Evolutionary conservation across 2,329 filamentous ascomycete genomes (phyloP), one percentile per base, ranked within the genome.

Genomic region (Venturia pyrina): DNA sequence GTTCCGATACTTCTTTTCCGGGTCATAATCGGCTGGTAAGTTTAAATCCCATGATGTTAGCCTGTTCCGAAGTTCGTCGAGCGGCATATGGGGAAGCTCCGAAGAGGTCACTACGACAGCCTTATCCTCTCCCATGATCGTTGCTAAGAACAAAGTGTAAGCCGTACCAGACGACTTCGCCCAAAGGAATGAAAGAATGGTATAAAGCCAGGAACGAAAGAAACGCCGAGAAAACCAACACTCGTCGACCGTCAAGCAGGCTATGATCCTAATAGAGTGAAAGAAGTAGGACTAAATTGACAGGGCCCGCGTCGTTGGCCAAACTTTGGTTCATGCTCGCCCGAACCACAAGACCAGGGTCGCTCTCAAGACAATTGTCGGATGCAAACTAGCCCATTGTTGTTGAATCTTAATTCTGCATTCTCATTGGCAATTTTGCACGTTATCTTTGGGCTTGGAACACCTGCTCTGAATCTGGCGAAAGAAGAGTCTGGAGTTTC

Each of bases 31-130:
- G 10, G 50, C 56, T 19, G 66, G 66, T 40, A 67, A 48, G 32
- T 67, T 67, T 13, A 66, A 57, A 59, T 67, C 66, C 64, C 66
- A 67, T 60, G 66, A 66, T 17, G 43, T 57, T 24, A 59, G 40
- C 24, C 65, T 21, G 11, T 65, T 64, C 17, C 50, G 28, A 40
- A 66, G 15, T 21, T 66, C 62, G 28, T 66, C 59, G 13, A 53
- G 32, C 10, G 50, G 63, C 24, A 50, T 43, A 8, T 65, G 44
- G 8, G 34, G n/a, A n/a, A 61, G 44, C 40, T 65, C 50, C 34
- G 53, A 57, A 0, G 34, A 40, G 48, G 63, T 65, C 32, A 65
- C 63, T 17, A 44, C 53, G 24, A 56, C 62, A 15, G 41, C 34
- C n/a, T 64, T 56, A 7, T 62, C 40, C 4, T 62, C 40, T 62